Base-by-base conservation (phyloP, 305 asterid species). In the Fraxinus floribunda region DNA sequence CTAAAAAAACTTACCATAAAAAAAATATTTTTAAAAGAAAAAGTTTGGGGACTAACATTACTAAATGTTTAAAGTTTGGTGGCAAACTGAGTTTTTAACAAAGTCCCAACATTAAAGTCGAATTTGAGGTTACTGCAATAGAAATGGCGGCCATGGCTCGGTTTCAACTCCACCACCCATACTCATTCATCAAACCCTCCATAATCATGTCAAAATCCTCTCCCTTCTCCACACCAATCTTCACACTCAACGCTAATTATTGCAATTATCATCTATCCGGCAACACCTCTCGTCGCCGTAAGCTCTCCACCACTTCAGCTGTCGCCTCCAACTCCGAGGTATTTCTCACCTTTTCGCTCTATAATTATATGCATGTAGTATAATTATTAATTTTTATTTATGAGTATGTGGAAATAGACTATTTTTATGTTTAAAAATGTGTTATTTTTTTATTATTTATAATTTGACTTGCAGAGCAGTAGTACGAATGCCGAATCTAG, bases 111-210 rank as follows among this genome's bases (percentile, higher is more conserved):
- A 52, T 15, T 52, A 16, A 6, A 26, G 83, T 77, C 34, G 62
- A 46, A 78, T 26, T 79, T 29, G 76, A 85, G 89, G 81, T 75
- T 72, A 49, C 77, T 35, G 64, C 24, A 39, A 75, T 75, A 34
- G 77, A 52, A 80, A 92, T 93, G 94, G 92, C 97, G 74, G 89
- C 88, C 85, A 22, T 86, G 26, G 84, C 92, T 86, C 91, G 97
- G 78, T 83, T 88, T 80, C 95, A 88, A 83, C 85, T 88, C 83
- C 90, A 90, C 80, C 94, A 79, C 10, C 89, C 93, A 78, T 86
- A 87, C 78, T 84, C 92, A 52, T 73, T 83, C 79, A 34, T 85
- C 83, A 91, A 86, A 29, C 66, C 94, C 24, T 84, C 90, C 22
- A 75, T 18, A n/a, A 32, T 89, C 78, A 55, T 86, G 52, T 85